Evolutionary conservation across 305 asterid species (phyloP).

Genomic region (Solanum hybrid): DNA sequence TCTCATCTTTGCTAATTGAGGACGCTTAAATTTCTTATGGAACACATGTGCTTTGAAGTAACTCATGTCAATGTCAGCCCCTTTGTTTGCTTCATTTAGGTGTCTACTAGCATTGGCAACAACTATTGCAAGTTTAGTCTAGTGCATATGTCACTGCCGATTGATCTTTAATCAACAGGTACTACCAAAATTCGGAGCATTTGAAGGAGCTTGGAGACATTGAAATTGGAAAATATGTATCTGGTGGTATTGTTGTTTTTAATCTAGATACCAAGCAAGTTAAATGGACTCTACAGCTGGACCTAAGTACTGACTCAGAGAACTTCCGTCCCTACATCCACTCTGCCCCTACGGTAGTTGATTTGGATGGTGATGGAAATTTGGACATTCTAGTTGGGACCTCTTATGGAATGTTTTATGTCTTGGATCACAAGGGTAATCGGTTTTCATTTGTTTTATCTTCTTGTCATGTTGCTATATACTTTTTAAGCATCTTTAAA

Average conservation of each 20-base stretch:
- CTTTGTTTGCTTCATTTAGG: neutral
- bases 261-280: slow-evolving; percentile 89
- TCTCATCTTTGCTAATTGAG: neutral
- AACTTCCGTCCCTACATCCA: slow-evolving; percentile 84
- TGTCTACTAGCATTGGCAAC: neutral
- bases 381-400: slow-evolving; percentile 95
- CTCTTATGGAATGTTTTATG: slow-evolving; percentile 91
- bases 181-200: slow-evolving; percentile 94
- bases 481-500: neutral
- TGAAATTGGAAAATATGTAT: slow-evolving; percentile 90
- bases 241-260: slow-evolving; percentile 94
- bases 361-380: slow-evolving; percentile 97
- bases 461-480: neutral
- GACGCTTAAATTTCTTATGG: neutral
- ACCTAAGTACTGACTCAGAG: slow-evolving; percentile 69
- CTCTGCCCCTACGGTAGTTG: slow-evolving; percentile 93
- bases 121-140: neutral
- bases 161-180: slow-evolving; percentile 53
- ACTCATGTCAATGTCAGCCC: neutral
- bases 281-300: slow-evolving; percentile 81
- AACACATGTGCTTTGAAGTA: neutral
- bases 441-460: neutral
- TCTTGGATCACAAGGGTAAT: slow-evolving; percentile 92
- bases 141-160: slow-evolving; percentile 21
- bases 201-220: slow-evolving; percentile 87